A percentile compares a stretch with the other conserved stretches of the same genome.
Evolutionary conservation across 257 asterid species (phyloP).

Genomic region (Solanum medicagineum): DNA sequence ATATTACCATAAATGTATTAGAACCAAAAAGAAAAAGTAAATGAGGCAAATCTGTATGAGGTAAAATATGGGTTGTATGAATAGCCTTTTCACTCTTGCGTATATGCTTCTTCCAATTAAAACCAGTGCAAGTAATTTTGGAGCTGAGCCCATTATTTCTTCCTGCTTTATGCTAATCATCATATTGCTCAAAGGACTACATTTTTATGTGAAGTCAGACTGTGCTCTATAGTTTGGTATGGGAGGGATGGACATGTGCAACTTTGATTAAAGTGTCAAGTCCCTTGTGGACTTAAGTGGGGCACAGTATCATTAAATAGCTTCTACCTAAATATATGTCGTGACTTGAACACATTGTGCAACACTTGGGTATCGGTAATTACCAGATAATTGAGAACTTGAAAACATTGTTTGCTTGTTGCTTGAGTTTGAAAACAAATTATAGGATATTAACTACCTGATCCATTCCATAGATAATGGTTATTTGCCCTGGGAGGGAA

Average conservation of each 20-base stretch:
- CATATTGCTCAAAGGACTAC: background rate
- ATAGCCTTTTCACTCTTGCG: background rate
- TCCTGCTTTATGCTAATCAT: background rate
- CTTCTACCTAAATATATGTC: background rate
- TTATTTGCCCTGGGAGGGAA: background rate
- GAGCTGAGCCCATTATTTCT: background rate
- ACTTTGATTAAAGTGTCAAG: background rate
- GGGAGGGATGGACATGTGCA: background rate
- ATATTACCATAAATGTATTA: background rate
- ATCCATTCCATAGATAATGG: background rate
- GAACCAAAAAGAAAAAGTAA: background rate
- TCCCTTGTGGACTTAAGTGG: background rate
- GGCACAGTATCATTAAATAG: background rate
- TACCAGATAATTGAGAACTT: background rate
- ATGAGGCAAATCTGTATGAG: background rate
- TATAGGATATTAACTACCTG: background rate
- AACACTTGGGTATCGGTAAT: background rate
- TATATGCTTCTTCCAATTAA: background rate
- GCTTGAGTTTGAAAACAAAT: background rate
- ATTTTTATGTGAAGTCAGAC: background rate
- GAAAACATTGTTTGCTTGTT: background rate
- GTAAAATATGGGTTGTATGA: background rate
- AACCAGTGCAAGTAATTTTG: background rate
- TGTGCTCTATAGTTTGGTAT: background rate
- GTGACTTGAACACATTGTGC: background rate